Conservation (phyloP, 2,329 filamentous ascomycete genomes). For the Endocalyx cinctus region DNA sequence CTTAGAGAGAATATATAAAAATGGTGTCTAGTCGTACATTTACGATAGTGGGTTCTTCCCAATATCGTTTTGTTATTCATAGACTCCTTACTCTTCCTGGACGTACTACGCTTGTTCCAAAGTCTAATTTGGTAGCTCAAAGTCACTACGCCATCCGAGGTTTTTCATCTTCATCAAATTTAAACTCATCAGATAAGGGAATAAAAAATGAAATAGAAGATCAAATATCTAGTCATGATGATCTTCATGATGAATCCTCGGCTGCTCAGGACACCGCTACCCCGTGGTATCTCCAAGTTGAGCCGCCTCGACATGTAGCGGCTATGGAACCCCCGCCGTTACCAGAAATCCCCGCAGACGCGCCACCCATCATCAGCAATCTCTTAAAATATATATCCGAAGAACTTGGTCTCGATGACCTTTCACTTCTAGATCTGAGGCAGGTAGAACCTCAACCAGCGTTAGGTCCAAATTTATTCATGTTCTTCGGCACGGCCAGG, state of each 20-base stretch:
- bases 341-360: conserved; percentile 56
- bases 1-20: background rate
- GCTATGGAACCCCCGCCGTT: conserved; percentile 41
- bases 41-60: conserved; percentile 22
- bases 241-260: no score
- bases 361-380: conserved; percentile 66
- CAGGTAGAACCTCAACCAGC: conserved; percentile 80
- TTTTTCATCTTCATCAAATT: background rate
- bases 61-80: conserved; percentile 22
- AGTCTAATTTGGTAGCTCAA: no score
- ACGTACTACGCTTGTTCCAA: conserved; percentile 10
- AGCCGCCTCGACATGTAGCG: conserved; percentile 50
- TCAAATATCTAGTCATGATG: no score
- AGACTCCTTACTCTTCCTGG: conserved; percentile 20
- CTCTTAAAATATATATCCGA: conserved; percentile 76
- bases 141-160: no score
- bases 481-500: conserved; percentile 87
- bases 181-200: background rate
- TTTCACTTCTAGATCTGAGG: conserved; percentile 78
- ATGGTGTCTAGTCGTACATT: conserved; percentile 24
- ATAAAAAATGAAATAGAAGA: no score
- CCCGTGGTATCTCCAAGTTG: conserved; percentile 80
- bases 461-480: conserved; percentile 81
- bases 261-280: no score
- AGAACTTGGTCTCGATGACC: conserved; percentile 79